Evolutionary conservation across 371 early-diverging fungal genomes (phyloP), one percentile per base, ranked within the genome.

Genomic region (Mucor mucedo): DNA sequence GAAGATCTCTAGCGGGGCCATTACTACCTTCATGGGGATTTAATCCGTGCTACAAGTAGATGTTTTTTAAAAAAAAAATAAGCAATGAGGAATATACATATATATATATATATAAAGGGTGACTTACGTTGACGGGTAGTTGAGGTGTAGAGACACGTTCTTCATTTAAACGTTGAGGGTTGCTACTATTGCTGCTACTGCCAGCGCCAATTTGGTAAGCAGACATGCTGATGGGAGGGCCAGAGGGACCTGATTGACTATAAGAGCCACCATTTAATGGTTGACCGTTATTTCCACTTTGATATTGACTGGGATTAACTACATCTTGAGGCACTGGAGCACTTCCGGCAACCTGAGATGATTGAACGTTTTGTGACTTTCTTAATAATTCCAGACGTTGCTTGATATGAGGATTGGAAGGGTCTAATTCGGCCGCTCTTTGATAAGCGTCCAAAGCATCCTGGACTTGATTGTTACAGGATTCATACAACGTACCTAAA

Each of bases 361-460:
- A 16, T 50, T 40, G 61, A 3, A 56, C 50, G 33, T 56, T 60
- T 49, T 66, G 67, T 9, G 78, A 75, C 50, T 78, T 80, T 60
- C 84, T 77, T 55, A 89, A 56, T 40, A 82, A 73, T 45, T 83
- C 85, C n/a, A 95, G 71, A 16, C 94, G 84, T 73, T 95, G 93
- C 71, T 94, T 93, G 44, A 97, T 94, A 52, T 90, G 88, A 8
- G 88, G 82, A 50, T 82, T 82, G 5, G 74, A 78, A 1, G 96
- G 97, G 68, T 97, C 97, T 30, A 71, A 60, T 42, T 96, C 95
- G 8, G 91, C 86, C 8, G 97, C 98, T 30, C 93, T 88, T 55
- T 89, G 84, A 78, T 97, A 98, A 2, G 98, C 98, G 70, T 98
- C 97, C 48, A 97, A 81, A 0, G 98, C 98, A 74, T 98, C 98